A percentile compares a stretch with the other conserved stretches of the same genome.
phyloP scores from a whole-genome alignment of 306 rosid species.

The Inga laurina region DNA sequence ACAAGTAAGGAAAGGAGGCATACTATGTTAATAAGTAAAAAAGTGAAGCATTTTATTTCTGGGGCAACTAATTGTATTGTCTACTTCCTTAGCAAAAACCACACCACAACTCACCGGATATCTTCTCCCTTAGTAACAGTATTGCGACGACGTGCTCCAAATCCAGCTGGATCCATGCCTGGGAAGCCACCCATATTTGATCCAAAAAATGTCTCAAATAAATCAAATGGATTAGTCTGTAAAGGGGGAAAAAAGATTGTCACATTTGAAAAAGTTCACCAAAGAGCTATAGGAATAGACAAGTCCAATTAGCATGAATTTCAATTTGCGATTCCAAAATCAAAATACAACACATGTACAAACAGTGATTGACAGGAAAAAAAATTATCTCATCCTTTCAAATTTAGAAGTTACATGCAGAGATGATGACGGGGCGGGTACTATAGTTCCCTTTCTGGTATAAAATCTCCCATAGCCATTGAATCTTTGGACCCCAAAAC shows the following conservation, averaged over 20 bases:
- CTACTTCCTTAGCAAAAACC: conserved; percentile 10
- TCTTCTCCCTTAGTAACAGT: conserved; percentile 95
- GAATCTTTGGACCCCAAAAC: no score
- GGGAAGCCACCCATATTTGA: conserved; percentile 81
- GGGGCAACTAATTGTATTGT: background rate
- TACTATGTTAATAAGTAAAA: background rate
- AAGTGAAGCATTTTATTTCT: background rate
- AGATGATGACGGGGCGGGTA: no score
- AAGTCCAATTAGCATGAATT: conserved; percentile 23
- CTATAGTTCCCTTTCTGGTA: no score
- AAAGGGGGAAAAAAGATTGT: conserved; percentile 11
- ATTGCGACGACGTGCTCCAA: conserved; percentile 83
- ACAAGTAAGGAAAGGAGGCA: background rate
- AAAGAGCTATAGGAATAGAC: conserved; percentile 21
- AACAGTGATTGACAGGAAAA: background rate
- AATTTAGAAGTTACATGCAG: no score
- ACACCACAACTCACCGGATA: conserved; percentile 69
- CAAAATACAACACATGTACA: background rate
- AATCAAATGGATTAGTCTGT: conserved; percentile 97
- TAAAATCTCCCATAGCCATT: no score
- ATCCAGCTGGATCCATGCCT: conserved; percentile 80
- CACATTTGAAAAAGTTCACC: conserved; percentile 7
- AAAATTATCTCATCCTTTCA: conserved; percentile 18
- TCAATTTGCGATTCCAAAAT: conserved; percentile 9
- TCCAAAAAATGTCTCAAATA: conserved; percentile 97